These are phyloP conservation scores for Leishmania amazonensis DNA, from an alignment of 208 protist species.

Conservation along the genomic window DNA sequence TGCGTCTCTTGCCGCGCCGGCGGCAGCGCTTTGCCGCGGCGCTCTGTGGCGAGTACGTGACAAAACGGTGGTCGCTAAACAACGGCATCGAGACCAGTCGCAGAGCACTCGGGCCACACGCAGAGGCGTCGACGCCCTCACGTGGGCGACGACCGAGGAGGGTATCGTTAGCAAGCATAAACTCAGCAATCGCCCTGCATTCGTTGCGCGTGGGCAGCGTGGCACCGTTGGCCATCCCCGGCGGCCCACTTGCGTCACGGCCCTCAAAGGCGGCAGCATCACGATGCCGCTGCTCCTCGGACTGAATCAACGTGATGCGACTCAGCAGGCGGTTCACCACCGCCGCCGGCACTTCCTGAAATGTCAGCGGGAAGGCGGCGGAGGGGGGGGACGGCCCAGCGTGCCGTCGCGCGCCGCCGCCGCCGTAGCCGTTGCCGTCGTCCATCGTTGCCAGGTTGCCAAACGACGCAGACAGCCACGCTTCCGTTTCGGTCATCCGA, in stretches of 20 bases:
- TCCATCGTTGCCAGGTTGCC: not conserved
- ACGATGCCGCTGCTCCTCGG: conserved; percentile 2
- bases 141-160: conserved; percentile 1
- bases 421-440: not conserved
- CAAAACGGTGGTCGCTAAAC: not conserved
- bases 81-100: conserved; percentile 6
- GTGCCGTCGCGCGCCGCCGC: not conserved
- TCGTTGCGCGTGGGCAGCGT: conserved; percentile 12
- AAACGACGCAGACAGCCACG: conserved; percentile 27
- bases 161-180: conserved; percentile 13
- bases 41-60: not conserved
- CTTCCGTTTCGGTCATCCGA: conserved; percentile 8
- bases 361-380: conserved; percentile 9
- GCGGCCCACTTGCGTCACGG: not conserved
- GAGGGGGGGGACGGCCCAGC: not conserved
- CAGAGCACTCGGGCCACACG: conserved; percentile 1
- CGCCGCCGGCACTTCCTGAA: conserved; percentile 25
- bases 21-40: conserved; percentile 19
- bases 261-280: not conserved
- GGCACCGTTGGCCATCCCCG: not conserved
- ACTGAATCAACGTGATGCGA: conserved; percentile 12
- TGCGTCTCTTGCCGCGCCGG: not conserved
- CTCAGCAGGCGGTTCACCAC: conserved; percentile 30
- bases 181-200: conserved; percentile 3
- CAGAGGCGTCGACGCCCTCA: not conserved